Percentiles rank a stretch among this genome's conserved stretches.
Evolutionary conservation across 23 red algal genomes (phyloP).

Genomic region (Pyropia haitanensis): DNA sequence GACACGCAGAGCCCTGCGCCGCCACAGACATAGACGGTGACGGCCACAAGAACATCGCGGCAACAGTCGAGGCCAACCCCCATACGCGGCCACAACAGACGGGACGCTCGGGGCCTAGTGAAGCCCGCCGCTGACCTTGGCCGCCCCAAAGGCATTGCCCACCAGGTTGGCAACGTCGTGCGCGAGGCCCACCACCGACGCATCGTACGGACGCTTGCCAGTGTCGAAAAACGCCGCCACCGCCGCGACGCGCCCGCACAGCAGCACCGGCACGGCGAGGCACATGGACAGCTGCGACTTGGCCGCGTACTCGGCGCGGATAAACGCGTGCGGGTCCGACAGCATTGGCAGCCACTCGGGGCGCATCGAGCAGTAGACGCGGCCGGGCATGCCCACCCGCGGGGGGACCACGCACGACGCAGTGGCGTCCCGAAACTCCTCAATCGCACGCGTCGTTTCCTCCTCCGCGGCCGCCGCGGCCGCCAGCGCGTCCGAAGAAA

Average conservation of each 20-base stretch:
- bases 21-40: too few species aligned
- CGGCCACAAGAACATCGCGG: too few species aligned
- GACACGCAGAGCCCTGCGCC: too few species aligned
- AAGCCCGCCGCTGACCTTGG: too few species aligned
- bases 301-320: slow-evolving; percentile 37
- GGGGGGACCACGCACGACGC: slow-evolving; percentile 15
- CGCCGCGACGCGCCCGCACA: slow-evolving; percentile 49
- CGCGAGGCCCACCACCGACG: slow-evolving; percentile 12
- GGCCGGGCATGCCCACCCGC: slow-evolving; percentile 31
- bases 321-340: slow-evolving; percentile 41
- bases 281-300: slow-evolving; percentile 21
- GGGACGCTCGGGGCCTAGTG: too few species aligned
- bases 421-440: not conserved
- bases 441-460: too few species aligned
- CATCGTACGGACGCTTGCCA: slow-evolving; percentile 31
- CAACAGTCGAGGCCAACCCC: too few species aligned
- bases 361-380: slow-evolving; percentile 33
- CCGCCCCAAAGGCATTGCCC: slow-evolving; percentile 38
- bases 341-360: slow-evolving; percentile 50
- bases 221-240: slow-evolving; percentile 56
- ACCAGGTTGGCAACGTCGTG: slow-evolving; percentile 28
- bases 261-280: slow-evolving; percentile 50
- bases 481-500: too few species aligned
- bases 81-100: too few species aligned
- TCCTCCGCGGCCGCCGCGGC: too few species aligned